phyloP scores from a whole-genome alignment of 257 asterid species.

The Nicotiana undulata region DNA sequence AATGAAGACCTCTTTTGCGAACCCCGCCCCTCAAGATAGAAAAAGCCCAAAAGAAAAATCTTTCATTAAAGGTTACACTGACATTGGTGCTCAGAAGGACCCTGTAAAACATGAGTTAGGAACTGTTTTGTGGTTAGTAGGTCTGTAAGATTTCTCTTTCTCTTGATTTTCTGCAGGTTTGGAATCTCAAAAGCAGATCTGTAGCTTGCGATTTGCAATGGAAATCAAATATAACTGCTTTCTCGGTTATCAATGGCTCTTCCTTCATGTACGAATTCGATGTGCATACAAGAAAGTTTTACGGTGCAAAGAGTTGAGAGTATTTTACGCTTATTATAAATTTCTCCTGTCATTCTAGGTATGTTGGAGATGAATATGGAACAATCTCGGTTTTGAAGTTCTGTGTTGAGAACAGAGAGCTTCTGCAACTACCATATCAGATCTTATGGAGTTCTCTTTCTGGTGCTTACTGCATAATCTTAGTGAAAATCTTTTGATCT shows the following conservation, averaged over 20 bases:
- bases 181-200: slow-evolving; percentile 68
- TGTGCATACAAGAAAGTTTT: slow-evolving; percentile 4
- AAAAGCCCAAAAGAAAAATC: not conserved
- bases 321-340: not conserved
- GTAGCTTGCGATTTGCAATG: slow-evolving; percentile 64
- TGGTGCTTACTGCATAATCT: slow-evolving; percentile 25
- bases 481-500: not conserved
- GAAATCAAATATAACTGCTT: slow-evolving; percentile 83
- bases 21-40: not conserved
- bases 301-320: not conserved
- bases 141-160: slow-evolving; percentile 6
- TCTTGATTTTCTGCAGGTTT: slow-evolving; percentile 47
- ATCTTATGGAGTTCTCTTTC: slow-evolving; percentile 54
- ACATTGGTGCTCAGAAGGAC: not conserved
- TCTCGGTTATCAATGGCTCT: slow-evolving; percentile 80
- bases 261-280: slow-evolving; percentile 56
- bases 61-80: not conserved
- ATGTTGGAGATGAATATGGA: slow-evolving; percentile 82
- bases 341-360: slow-evolving; percentile 40
- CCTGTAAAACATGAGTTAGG: not conserved
- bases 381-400: slow-evolving; percentile 60
- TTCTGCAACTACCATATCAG: slow-evolving; percentile 54
- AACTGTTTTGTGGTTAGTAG: not conserved
- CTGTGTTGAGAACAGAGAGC: slow-evolving; percentile 41
- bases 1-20: not conserved